These are phyloP conservation scores for Neoboletus brunneissimus DNA, from an alignment of 768 basidiomycete genomes.

Conservation along the genomic window DNA sequence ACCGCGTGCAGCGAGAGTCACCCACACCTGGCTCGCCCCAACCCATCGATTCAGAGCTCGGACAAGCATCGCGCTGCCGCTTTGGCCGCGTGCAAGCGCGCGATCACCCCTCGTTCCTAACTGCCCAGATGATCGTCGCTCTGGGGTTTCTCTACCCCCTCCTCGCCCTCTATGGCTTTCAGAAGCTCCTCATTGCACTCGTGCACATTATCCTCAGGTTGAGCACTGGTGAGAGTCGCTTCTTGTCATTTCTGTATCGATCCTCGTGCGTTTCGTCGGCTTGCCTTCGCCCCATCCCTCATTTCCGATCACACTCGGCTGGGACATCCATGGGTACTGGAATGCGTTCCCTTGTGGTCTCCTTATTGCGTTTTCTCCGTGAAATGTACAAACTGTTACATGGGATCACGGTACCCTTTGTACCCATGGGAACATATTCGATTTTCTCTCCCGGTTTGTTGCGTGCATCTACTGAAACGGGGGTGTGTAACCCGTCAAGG, in stretches of 20 bases:
- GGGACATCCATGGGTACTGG: too few species aligned
- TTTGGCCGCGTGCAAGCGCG: background rate
- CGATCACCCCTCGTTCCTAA: background rate
- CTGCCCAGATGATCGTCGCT: constrained; percentile 24
- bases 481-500: constrained; percentile 8
- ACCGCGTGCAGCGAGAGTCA: background rate
- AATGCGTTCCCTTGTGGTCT: background rate
- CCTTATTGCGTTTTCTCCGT: background rate
- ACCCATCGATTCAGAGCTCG: background rate
- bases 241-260: background rate
- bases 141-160: constrained; percentile 20
- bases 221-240: constrained; percentile 11
- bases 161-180: constrained; percentile 20
- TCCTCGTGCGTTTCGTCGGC: background rate
- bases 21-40: background rate
- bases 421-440: background rate
- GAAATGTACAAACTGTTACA: background rate
- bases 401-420: too few species aligned
- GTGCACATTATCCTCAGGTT: constrained; percentile 1
- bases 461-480: constrained; percentile 8
- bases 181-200: constrained; percentile 7
- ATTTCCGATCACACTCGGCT: background rate
- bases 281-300: background rate
- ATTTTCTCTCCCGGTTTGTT: background rate
- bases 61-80: background rate